These are phyloP conservation scores for Plectranthus barbatus DNA, from an alignment of 257 asterid genomes.

Conservation along the genomic window DNA sequence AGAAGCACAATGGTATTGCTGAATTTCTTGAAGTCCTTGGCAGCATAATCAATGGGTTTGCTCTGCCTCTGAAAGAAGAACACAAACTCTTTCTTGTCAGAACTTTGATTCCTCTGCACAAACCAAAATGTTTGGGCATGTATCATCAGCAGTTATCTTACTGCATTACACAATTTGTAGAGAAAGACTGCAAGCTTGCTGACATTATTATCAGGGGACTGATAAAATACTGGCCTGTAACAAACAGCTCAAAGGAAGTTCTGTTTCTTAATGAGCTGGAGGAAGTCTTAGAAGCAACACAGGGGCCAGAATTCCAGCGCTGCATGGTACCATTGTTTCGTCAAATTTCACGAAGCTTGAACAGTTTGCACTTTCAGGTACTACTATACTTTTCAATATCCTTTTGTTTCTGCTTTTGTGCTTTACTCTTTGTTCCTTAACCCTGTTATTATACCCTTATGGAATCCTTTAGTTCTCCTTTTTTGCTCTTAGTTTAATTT, in stretches of 20 bases:
- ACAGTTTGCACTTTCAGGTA: slow-evolving; percentile 80
- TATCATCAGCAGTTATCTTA: slow-evolving; percentile 78
- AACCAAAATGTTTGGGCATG: slow-evolving; percentile 65
- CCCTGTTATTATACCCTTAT: no score
- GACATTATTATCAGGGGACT: slow-evolving; percentile 67
- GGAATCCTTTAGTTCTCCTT: background rate
- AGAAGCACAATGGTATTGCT: slow-evolving; percentile 69
- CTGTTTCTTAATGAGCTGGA: slow-evolving; percentile 78
- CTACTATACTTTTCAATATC: background rate
- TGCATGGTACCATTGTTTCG: slow-evolving; percentile 77
- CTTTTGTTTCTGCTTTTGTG: background rate
- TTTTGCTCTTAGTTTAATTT: background rate
- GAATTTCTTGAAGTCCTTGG: slow-evolving; percentile 78
- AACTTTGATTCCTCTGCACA: slow-evolving; percentile 69
- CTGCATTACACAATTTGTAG: slow-evolving; percentile 66
- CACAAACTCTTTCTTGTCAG: slow-evolving; percentile 72
- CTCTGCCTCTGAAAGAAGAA: slow-evolving; percentile 82
- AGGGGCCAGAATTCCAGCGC: slow-evolving; percentile 63
- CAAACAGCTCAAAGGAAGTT: slow-evolving; percentile 73
- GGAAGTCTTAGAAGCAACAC: slow-evolving; percentile 78
- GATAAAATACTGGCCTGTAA: slow-evolving; percentile 76
- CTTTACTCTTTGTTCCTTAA: background rate
- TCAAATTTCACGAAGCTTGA: slow-evolving; percentile 67
- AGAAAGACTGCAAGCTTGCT: slow-evolving; percentile 83
- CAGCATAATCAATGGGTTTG: slow-evolving; percentile 78